A percentile compares a stretch with the other conserved stretches of the same genome.
Evolutionary conservation across 192 early-diverging fungal genomes (phyloP).

Genomic region (Backusella sp.): DNA sequence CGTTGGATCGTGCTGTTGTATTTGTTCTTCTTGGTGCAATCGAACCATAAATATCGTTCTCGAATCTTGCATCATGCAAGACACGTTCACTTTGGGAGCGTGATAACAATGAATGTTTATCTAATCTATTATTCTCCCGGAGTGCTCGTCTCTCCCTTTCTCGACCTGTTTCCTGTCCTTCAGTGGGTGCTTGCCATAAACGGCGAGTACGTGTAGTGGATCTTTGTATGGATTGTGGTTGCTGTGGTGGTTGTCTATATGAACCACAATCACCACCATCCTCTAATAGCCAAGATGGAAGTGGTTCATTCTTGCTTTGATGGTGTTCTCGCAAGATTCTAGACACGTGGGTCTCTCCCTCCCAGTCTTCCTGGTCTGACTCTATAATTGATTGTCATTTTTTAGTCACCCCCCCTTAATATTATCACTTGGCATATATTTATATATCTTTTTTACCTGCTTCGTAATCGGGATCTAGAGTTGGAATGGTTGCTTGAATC

Average conservation of each 20-base stretch:
- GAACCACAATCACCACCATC: neutral
- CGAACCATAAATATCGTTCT: neutral
- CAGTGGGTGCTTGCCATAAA: neutral
- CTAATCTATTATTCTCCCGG: neutral
- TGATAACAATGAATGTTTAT: neutral
- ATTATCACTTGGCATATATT: neutral
- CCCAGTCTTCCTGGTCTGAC: constrained; percentile 53
- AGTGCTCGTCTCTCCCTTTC: neutral
- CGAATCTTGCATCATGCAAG: neutral
- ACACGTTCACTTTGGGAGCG: neutral
- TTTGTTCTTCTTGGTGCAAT: constrained; percentile 8
- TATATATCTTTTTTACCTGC: neutral
- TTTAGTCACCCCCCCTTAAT: neutral
- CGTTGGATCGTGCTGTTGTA: neutral
- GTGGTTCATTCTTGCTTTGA: constrained; percentile 41
- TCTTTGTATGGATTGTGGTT: neutral
- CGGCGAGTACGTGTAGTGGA: neutral
- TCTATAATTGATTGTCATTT: constrained; percentile 31
- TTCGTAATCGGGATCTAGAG: neutral
- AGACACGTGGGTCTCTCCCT: constrained; percentile 55
- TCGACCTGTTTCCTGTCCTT: neutral
- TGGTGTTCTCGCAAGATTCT: constrained; percentile 50
- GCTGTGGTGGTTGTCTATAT: neutral
- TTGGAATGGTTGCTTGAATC: constrained; percentile 17
- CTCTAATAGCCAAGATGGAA: constrained; percentile 31